Conservation (phyloP, 2,329 filamentous ascomycete genomes). For the Blastomyces gilchristii region DNA sequence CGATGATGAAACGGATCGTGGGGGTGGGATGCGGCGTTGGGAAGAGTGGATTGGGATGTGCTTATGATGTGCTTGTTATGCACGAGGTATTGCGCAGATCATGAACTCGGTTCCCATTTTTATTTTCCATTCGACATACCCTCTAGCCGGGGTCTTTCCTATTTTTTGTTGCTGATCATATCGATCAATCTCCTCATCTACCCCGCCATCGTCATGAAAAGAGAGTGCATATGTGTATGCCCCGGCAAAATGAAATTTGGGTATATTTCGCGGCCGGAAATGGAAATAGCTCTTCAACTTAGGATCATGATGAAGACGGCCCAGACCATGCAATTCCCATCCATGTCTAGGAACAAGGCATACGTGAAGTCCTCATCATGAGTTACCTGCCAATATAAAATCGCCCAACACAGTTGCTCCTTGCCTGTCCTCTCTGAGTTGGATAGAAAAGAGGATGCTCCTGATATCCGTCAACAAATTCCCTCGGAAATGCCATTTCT, state of each 20-base stretch:
- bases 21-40: slow-evolving; percentile 69
- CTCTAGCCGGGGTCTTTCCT: not conserved
- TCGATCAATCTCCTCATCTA: not conserved
- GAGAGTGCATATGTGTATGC: not conserved
- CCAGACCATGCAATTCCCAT: not conserved
- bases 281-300: not conserved
- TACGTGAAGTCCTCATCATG: not conserved
- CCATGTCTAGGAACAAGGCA: not conserved
- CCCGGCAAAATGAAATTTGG: not conserved
- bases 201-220: not conserved
- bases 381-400: not conserved
- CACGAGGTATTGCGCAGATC: not conserved
- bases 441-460: not conserved
- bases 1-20: slow-evolving; percentile 43
- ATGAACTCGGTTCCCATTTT: not conserved
- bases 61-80: slow-evolving; percentile 40
- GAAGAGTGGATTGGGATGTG: slow-evolving; percentile 80
- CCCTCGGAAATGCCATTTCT: not conserved
- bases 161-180: not conserved
- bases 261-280: not conserved
- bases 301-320: not conserved
- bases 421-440: not conserved
- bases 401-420: not conserved
- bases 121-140: not conserved
- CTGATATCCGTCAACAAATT: not conserved